phyloP scores from a whole-genome alignment of 139 green algal species.

The Coelastrella sp. region DNA sequence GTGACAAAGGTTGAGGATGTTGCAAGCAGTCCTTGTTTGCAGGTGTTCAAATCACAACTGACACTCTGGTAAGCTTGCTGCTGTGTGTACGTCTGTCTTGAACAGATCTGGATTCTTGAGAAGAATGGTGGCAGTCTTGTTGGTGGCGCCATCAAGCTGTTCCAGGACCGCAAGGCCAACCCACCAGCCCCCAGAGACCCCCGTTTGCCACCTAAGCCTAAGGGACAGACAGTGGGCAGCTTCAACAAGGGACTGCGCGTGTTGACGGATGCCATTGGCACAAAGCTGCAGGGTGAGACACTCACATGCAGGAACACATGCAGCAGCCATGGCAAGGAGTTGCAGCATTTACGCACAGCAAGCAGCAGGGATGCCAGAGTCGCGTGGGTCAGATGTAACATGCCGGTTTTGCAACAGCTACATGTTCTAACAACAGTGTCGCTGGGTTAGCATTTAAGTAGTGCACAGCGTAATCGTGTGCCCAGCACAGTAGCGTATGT shows the following conservation, averaged over 20 bases:
- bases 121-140: slow-evolving; percentile 93
- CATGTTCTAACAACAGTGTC: too few species aligned
- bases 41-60: too few species aligned
- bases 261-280: slow-evolving; percentile 93
- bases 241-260: slow-evolving; percentile 92
- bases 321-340: background rate
- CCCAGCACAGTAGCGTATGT: too few species aligned
- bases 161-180: slow-evolving; percentile 82
- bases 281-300: slow-evolving; percentile 66
- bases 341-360: too few species aligned
- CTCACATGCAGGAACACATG: background rate
- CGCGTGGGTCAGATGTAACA: too few species aligned
- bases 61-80: too few species aligned
- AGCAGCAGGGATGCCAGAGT: too few species aligned
- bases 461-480: too few species aligned
- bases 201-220: slow-evolving; percentile 91
- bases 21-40: too few species aligned
- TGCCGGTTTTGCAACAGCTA: too few species aligned
- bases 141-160: slow-evolving; percentile 89
- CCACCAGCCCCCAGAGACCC: slow-evolving; percentile 87
- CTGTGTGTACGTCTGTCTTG: background rate
- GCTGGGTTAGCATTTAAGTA: too few species aligned
- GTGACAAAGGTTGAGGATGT: too few species aligned
- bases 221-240: slow-evolving; percentile 96
- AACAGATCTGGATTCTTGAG: slow-evolving; percentile 92